Percentiles rank a stretch among this genome's conserved stretches.
phyloP scores from a whole-genome alignment of 2,329 filamentous ascomycete species.

The Colletotrichum limetticola region DNA sequence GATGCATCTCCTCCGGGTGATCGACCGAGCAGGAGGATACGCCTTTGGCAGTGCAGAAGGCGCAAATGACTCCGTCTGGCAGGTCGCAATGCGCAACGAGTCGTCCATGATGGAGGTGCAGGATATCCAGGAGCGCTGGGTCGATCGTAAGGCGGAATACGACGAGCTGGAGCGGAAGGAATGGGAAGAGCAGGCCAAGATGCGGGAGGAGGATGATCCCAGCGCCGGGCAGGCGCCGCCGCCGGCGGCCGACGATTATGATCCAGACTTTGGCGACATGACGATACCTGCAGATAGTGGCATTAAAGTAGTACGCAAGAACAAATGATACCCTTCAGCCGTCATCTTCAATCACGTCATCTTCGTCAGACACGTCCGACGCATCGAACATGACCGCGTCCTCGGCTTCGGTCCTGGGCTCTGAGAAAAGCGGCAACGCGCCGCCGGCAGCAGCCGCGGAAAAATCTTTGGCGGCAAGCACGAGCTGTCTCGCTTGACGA shows the following conservation, averaged over 20 bases:
- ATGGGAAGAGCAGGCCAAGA: conserved; percentile 78
- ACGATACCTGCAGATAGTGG: conserved; percentile 68
- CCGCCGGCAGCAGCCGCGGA: conserved; percentile 11
- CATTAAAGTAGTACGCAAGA: conserved; percentile 77
- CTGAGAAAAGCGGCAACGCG: conserved; percentile 17
- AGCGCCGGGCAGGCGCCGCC: conserved; percentile 34
- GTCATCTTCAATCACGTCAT: conserved; percentile 58
- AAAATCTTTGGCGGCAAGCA: conserved; percentile 69
- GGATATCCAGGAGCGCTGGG: conserved; percentile 95
- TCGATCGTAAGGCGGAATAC: conserved; percentile 88
- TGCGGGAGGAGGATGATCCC: conserved; percentile 45
- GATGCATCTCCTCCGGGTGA: conserved; percentile 88
- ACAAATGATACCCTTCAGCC: conserved; percentile 61
- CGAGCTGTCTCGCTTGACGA: conserved; percentile 76
- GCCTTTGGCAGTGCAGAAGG: conserved; percentile 91
- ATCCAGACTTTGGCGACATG: conserved; percentile 64
- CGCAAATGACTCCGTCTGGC: conserved; percentile 97
- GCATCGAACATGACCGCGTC: conserved; percentile 54
- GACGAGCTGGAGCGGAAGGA: conserved; percentile 82
- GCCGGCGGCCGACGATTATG: conserved; percentile 50
- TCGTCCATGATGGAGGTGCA: conserved; percentile 81
- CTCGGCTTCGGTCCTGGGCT: conserved; percentile 75
- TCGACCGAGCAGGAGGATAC: conserved; percentile 93
- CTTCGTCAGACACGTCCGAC: conserved; percentile 52
- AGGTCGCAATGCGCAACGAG: conserved; percentile 87